Base-by-base conservation (phyloP, 2,329 filamentous ascomycete genomes). In the Myriosclerotinia duriaeana region DNA sequence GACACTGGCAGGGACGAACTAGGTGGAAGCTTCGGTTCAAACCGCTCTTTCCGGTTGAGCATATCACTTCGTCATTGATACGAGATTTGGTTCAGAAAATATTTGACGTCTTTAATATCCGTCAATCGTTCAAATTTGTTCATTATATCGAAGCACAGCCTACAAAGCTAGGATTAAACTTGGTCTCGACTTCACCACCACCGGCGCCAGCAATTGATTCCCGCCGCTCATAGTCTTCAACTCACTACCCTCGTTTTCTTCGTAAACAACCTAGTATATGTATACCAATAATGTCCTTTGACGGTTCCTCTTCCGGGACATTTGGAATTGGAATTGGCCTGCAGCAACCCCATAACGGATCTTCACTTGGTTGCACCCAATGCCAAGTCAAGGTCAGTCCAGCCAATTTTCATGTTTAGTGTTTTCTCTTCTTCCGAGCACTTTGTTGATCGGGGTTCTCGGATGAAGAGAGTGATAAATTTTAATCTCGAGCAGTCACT, bases 311-410 rank as follows among this genome's bases (percentile, higher is more conserved):
- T 26, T 11, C 17, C 26, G n/a, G 42, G 1, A 12, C 14, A 11
- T 5, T n/a, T 11, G 42, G 17, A 17, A 17, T 44, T 44, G 14
- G 42, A 26, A 30, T 38, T 5, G 48, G 48, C 15, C 40, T 20
- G 40, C 38, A 38, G 44, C 54, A 38, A 44, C 3, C 54, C 17
- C 38, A 58, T 44, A 58, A 40, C 15, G 44, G 44, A 17, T 44
- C 40, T 20, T 46, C 40, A 46, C 46, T n/a, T 34, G 55, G 38
- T 17, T 58, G 55, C 22, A 14, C 22, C 12, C 40, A 58, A 46
- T 58, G 55, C 55, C 22, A 22, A 8, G 40, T 58, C 2, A 34
- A 58, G 55, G 55, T 58, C 15, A 58, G 55, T 58, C 1, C 4
- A 22, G 12, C 15, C 22, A 5, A 30, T 58, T 15, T 34, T 5